phyloP scores from a whole-genome alignment of 1,284 basidiomycete genomes.

The Exobasidium rhododendri region DNA sequence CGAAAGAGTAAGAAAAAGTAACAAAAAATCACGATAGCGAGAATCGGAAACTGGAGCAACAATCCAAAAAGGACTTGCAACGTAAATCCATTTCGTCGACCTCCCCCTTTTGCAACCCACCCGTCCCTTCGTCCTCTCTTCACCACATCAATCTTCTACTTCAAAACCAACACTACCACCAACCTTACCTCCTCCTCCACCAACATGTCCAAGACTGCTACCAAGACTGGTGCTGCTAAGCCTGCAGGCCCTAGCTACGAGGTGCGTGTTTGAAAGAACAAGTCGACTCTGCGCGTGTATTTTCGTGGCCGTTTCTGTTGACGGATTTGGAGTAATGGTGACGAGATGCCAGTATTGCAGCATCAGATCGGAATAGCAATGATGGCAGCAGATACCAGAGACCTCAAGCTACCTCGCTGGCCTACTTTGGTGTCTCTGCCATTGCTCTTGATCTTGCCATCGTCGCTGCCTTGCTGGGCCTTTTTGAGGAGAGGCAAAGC shows the following conservation, averaged over 20 bases:
- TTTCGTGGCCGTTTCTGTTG: constrained; percentile 1
- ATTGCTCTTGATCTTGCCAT: neutral
- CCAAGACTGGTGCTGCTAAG: constrained; percentile 28
- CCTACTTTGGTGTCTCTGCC: constrained; percentile 2
- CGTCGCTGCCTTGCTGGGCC: neutral
- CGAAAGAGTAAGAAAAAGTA: neutral
- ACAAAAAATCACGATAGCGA: neutral
- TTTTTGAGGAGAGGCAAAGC: neutral
- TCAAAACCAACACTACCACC: constrained; percentile 5
- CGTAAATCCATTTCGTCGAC: no score
- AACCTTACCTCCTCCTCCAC: neutral
- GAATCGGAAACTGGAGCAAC: neutral
- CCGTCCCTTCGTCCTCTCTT: neutral
- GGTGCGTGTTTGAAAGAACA: constrained; percentile 12
- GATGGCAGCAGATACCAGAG: neutral
- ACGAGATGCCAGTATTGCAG: neutral
- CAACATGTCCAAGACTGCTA: constrained; percentile 48
- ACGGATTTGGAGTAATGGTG: constrained; percentile 1
- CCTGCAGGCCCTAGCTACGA: constrained; percentile 21
- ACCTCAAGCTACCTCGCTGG: neutral
- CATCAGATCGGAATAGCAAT: neutral
- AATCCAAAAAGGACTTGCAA: neutral
- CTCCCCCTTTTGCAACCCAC: constrained; percentile 2
- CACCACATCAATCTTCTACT: neutral
- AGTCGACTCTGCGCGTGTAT: neutral